Evolutionary conservation across 2,329 filamentous ascomycete genomes (phyloP).

Genomic region (Penicillium crustosum): DNA sequence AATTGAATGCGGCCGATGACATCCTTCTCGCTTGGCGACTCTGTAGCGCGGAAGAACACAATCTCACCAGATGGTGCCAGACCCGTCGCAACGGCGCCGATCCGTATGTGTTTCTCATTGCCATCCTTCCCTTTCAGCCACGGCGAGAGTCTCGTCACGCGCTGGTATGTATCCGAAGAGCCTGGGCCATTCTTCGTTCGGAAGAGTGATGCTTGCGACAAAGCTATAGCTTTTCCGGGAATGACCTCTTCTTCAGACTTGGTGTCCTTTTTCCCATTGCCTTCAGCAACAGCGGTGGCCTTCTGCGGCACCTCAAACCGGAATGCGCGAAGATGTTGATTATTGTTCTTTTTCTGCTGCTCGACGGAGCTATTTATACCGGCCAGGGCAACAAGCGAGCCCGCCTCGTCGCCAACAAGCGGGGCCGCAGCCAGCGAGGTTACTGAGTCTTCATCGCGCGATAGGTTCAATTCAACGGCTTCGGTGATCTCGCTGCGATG

Average conservation of each 20-base stretch:
- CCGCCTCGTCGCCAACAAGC: conserved; percentile 50
- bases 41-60: conserved; percentile 71
- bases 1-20: conserved; percentile 56
- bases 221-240: conserved; percentile 40
- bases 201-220: conserved; percentile 56
- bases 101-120: conserved; percentile 54
- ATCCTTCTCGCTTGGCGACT: conserved; percentile 52
- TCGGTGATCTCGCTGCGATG: conserved; percentile 63
- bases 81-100: conserved; percentile 78
- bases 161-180: conserved; percentile 58
- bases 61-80: conserved; percentile 75
- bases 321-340: conserved; percentile 80
- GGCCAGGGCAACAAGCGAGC: conserved; percentile 60
- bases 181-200: conserved; percentile 35
- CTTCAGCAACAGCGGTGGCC: conserved; percentile 6
- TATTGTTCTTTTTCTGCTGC: conserved; percentile 72
- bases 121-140: conserved; percentile 41
- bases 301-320: conserved; percentile 57
- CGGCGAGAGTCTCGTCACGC: conserved; percentile 58
- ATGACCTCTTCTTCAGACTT: conserved; percentile 12
- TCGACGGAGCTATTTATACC: conserved; percentile 79
- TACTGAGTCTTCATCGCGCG: conserved; percentile 83
- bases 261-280: conserved; percentile 17
- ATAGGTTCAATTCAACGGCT: conserved; percentile 72
- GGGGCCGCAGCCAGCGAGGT: conserved; percentile 72